Percentiles rank a stretch among this genome's conserved stretches.
Evolutionary conservation across 2,329 filamentous ascomycete species (phyloP).

Genomic region (Colletotrichum gloeosporioides): DNA sequence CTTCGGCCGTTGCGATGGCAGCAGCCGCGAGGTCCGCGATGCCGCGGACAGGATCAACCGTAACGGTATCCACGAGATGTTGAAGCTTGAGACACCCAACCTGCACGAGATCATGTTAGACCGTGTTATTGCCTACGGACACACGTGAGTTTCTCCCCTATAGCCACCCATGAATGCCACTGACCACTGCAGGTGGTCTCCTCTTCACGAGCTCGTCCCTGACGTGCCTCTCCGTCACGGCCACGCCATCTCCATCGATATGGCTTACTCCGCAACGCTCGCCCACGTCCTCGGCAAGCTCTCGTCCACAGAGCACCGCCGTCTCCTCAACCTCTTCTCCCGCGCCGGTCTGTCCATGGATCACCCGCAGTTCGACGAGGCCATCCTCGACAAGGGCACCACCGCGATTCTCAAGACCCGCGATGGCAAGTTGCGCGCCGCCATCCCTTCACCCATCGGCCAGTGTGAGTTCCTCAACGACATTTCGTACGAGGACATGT

Average conservation of each 20-base stretch:
- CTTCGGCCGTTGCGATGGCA: conserved; percentile 67
- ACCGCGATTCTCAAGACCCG: conserved; percentile 74
- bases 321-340: conserved; percentile 72
- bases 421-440: conserved; percentile 70
- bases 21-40: conserved; percentile 58
- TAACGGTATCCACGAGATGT: conserved; percentile 75
- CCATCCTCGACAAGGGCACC: conserved; percentile 69
- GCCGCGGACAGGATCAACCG: conserved; percentile 72
- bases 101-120: conserved; percentile 76
- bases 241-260: conserved; percentile 77
- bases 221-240: conserved; percentile 73
- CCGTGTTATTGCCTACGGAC: conserved; percentile 75
- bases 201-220: conserved; percentile 73
- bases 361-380: conserved; percentile 70
- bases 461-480: conserved; percentile 74
- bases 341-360: conserved; percentile 75
- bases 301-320: conserved; percentile 62
- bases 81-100: conserved; percentile 76
- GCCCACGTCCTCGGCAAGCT: conserved; percentile 68
- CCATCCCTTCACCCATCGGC: conserved; percentile 72
- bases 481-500: conserved; percentile 66
- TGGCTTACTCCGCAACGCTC: conserved; percentile 76
- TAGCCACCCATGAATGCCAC: neutral
- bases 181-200: conserved; percentile 62
- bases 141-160: conserved; percentile 55